These are phyloP conservation scores for Clonostachys sp. DNA, from an alignment of 2,329 filamentous ascomycete genomes.

Conservation along the genomic window DNA sequence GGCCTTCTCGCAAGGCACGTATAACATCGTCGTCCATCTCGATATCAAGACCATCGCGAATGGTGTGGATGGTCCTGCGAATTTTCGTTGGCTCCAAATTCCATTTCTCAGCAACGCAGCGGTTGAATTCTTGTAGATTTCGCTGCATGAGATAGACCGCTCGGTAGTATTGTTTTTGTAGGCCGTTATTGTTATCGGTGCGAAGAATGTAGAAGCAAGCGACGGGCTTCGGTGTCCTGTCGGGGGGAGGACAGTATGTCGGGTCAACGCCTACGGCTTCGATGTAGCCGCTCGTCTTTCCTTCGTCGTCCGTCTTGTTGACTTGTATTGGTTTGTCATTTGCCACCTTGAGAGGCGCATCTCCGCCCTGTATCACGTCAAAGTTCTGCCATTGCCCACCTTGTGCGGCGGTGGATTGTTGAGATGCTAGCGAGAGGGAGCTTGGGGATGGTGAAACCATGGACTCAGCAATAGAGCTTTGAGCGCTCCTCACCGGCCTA, in stretches of 20 bases:
- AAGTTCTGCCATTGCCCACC: slow-evolving; percentile 52
- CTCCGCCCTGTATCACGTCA: slow-evolving; percentile 45
- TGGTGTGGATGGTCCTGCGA: slow-evolving; percentile 66
- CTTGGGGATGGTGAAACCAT: slow-evolving; percentile 65
- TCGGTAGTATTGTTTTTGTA: slow-evolving; percentile 60
- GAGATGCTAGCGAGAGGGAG: slow-evolving; percentile 57
- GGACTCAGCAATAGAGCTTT: slow-evolving; percentile 55
- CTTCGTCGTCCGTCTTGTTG: slow-evolving; percentile 52
- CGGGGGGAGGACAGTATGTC: slow-evolving; percentile 73
- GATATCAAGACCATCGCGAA: slow-evolving; percentile 72
- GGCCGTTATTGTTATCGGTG: slow-evolving; percentile 30
- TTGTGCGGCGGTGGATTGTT: slow-evolving; percentile 37
- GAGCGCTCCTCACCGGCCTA: slow-evolving; percentile 48
- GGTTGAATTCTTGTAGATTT: slow-evolving; percentile 69
- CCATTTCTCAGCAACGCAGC: slow-evolving; percentile 73
- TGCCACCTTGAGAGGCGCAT: slow-evolving; percentile 39
- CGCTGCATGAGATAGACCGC: slow-evolving; percentile 82
- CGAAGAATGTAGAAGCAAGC: slow-evolving; percentile 84
- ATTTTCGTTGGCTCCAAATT: slow-evolving; percentile 70
- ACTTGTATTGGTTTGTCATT: slow-evolving; percentile 47
- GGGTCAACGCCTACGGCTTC: slow-evolving; percentile 89
- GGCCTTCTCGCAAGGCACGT: slow-evolving; percentile 77
- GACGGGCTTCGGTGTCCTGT: slow-evolving; percentile 65
- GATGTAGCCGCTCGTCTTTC: slow-evolving; percentile 75
- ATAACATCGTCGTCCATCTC: slow-evolving; percentile 90